phyloP scores from a whole-genome alignment of 2,329 filamentous ascomycete genomes.

The Cladorrhinum sp. region DNA sequence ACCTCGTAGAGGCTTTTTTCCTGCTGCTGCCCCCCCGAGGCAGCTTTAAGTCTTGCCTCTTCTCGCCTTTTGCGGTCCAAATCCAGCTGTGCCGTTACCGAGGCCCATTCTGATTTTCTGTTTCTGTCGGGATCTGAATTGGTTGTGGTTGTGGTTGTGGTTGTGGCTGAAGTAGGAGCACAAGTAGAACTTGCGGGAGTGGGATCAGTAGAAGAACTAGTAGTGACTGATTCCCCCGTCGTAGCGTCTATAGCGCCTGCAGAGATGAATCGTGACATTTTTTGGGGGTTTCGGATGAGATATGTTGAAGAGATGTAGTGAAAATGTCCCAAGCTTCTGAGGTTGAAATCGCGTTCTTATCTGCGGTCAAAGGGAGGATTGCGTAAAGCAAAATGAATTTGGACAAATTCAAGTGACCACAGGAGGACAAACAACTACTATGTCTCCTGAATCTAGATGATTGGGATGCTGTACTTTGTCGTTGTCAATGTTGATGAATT shows the following conservation, averaged over 20 bases:
- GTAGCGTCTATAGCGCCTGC: slow-evolving; percentile 48
- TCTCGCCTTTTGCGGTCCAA: slow-evolving; percentile 54
- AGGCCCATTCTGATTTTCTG: slow-evolving; percentile 54
- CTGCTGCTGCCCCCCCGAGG: slow-evolving; percentile 38
- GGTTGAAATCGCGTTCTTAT: no score
- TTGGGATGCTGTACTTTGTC: no score
- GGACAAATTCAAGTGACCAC: no score
- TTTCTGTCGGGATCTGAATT: neutral
- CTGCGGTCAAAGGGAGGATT: no score
- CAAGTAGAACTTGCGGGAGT: slow-evolving; percentile 21
- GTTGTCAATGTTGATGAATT: no score
- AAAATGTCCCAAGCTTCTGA: no score
- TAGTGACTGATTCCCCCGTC: slow-evolving; percentile 30
- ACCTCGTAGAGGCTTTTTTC: slow-evolving; percentile 70
- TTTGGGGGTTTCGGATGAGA: neutral
- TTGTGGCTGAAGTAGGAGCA: slow-evolving; percentile 1
- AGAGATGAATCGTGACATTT: slow-evolving; percentile 57
- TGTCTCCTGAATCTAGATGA: no score
- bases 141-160: slow-evolving; percentile 17
- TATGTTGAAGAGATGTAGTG: neutral
- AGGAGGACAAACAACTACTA: no score
- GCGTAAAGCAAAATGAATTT: no score
- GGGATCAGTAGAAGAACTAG: slow-evolving; percentile 3
- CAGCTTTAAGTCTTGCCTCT: slow-evolving; percentile 44
- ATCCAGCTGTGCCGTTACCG: slow-evolving; percentile 63